Evolutionary conservation across 768 basidiomycete species (phyloP), one percentile per base, ranked within the genome.

Genomic region (Suillus paluster): DNA sequence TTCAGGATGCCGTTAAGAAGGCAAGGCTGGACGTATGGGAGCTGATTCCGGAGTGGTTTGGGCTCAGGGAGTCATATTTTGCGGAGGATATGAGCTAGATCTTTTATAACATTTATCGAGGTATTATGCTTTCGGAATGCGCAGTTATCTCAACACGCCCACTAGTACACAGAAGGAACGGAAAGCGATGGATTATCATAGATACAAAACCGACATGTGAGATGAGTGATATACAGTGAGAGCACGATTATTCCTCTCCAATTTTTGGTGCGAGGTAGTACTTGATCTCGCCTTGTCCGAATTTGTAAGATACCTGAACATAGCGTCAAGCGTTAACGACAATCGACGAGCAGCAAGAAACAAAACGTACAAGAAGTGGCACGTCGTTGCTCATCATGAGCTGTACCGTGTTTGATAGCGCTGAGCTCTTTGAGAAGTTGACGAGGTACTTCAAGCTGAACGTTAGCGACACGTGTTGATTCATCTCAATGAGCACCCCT

Each of bases 221-320:
- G 42, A 42, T 53, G 59, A 27, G 41, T 42, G 33, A 42, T 38
- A 46, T 48, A 50, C 53, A 34, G 33, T 23, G 14, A 27, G n/a
- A 41, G 23, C 23, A 17, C 30, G 14, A 48, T 79, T 69, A 93
- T 61, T 95, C 92, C 67, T 95, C 92, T 36, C 91, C 90, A 63
- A 95, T 95, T 81, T 98, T 98, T 25, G 96, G 96, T 48, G 96
- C 96, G 59, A 99, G 85, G 82, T 95, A 99, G 83, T 97, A 99
- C 64, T 90, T 86, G 74, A 99, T 93, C 67, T 84, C 82, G 1
- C 96, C 96, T 71, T 92, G 90, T 49, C 87, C 87, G 69, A 97
- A 99, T 64, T 90, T 87, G 77, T 95, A 99, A 42, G 90, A 87
- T 46, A 95, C 92, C 92, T 94, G 65, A 41, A 39, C 49, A 48